These are phyloP conservation scores for Echria macrotheca DNA, from an alignment of 495 filamentous ascomycete genomes.

Conservation along the genomic window DNA sequence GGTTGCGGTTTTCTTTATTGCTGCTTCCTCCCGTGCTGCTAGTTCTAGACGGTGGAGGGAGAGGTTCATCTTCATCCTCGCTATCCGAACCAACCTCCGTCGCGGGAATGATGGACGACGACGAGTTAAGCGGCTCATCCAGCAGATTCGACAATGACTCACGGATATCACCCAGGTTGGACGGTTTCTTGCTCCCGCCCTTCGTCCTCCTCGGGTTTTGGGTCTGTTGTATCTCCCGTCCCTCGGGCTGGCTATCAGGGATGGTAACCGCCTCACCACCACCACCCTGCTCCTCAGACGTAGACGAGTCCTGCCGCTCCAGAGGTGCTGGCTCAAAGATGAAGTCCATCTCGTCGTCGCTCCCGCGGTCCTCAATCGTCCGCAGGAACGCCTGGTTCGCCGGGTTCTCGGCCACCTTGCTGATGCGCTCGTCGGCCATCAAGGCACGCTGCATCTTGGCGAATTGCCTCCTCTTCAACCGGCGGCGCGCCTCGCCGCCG, in stretches of 20 bases:
- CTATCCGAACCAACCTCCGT: conserved; percentile 38
- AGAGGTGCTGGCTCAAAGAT: conserved; percentile 41
- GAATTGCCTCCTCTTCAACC: conserved; percentile 81
- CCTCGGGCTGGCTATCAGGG: conserved; percentile 42
- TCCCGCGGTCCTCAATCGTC: conserved; percentile 77
- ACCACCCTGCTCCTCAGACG: conserved; percentile 22
- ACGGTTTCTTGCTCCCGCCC: conserved; percentile 49
- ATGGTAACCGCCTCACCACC: conserved; percentile 25
- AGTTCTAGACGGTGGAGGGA: conserved; percentile 15
- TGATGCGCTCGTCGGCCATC: conserved; percentile 83
- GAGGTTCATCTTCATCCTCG: conserved; percentile 29
- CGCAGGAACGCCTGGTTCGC: conserved; percentile 85
- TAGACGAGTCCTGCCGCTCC: conserved; percentile 35
- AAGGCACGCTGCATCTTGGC: conserved; percentile 87
- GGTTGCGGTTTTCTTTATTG: conserved; percentile 40
- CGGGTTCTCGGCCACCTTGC: conserved; percentile 83
- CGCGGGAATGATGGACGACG: conserved; percentile 30
- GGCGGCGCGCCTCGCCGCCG: conserved; percentile 65
- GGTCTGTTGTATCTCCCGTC: conserved; percentile 22
- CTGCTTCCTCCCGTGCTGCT: conserved; percentile 9
- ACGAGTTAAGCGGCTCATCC: conserved; percentile 51
- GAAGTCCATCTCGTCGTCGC: conserved; percentile 77
- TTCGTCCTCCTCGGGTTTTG: conserved; percentile 62
- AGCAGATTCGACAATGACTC: conserved; percentile 75
- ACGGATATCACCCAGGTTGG: conserved; percentile 70